Evolutionary conservation across 2,329 filamentous ascomycete genomes (phyloP), one percentile per base, ranked within the genome.

Genomic region (Trichoderma citrinoviride): DNA sequence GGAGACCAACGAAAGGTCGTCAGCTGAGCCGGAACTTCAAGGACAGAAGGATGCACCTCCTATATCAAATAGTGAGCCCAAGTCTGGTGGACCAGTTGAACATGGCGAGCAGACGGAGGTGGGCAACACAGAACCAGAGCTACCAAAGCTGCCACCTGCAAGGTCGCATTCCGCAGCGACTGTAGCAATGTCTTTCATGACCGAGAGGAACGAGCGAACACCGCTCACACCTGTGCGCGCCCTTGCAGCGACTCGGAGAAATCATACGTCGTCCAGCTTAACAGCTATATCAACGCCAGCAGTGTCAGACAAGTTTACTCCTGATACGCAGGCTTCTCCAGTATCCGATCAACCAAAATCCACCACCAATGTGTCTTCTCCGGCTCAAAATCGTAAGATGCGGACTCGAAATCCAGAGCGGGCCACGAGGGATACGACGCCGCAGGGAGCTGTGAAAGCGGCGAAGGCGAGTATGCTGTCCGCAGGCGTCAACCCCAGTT

Each of bases 221-320:
- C 70, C 70, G 1, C 65, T 67, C 1, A 75, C 73, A 5, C 73
- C 74, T 4, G 61, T 69, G 6, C 67, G 65, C 17, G 62, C 47
- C 44, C 70, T 66, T 14, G 54, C 67, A 17, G 27, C 56, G 23
- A 68, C 56, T 5, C 67, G 64, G 14, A 29, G 52, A 2, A 12
- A 53, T 41, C 68, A 65, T 4, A 70, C 77, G 2, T 76, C 74
- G 2, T 82, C 80, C 2, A 77, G 75, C 5, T 71, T 82, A 12
- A 82, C 78, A 62, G 68, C 74, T 23, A 66, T 81, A 15, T 77
- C 77, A 1, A 82, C 81, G 0, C 80, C 81, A 2, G 67, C 68
- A 0, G 67, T 75, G 3, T 79, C 79, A 1, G 72, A 71, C 41
- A 75, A 76, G 41, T 77, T 75, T 4, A 77, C 77, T 2, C 75